Evolutionary conservation across 2,329 filamentous ascomycete species (phyloP), one percentile per base, ranked within the genome.

Genomic region (Venturia effusa): DNA sequence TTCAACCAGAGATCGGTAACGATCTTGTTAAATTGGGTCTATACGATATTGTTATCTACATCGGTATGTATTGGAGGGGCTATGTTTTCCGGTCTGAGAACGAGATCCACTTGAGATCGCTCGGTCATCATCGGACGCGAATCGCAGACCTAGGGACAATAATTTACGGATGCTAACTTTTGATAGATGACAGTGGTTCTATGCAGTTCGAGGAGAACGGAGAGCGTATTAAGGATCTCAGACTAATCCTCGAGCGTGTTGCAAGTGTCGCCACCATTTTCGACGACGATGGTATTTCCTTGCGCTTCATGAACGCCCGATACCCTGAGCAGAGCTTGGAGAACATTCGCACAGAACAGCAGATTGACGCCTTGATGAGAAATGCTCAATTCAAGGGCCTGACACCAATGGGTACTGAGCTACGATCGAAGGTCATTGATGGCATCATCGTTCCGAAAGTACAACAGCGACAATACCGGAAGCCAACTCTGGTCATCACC

Each of bases 171-270:
- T 77, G 22, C 45, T 51, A 27, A 51, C 22, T 13, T 51, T 51
- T 24, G 11, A 51, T 30, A 57, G 85, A 88, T 68, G 86, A 89
- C 76, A 86, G 83, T 70, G 86, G 86, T 54, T 88, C 85, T 24
- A 88, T 89, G 80, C 79, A 83, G 64, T 88, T 88, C 67, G 85
- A 88, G 69, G 85, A 88, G 71, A 80, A 83, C 64, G 86, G 85
- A 54, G 80, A 84, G 69, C 83, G 86, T 66, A 87, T 88, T 74
- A 82, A 85, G 67, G 85, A 88, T 68, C 75, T 89, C 68, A 81
- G 82, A 70, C 78, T 87, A 68, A 87, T 88, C 68, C 73, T 89
- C 67, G 78, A 81, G 60, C 82, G 84, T 61, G 84, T 87, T 62
- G 81, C 85, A 24, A 86, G 81, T 65, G 85, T 85, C 8, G 84